These are phyloP conservation scores for Hypoxylon sp. DNA, from an alignment of 2,329 filamentous ascomycete genomes.

Conservation along the genomic window DNA sequence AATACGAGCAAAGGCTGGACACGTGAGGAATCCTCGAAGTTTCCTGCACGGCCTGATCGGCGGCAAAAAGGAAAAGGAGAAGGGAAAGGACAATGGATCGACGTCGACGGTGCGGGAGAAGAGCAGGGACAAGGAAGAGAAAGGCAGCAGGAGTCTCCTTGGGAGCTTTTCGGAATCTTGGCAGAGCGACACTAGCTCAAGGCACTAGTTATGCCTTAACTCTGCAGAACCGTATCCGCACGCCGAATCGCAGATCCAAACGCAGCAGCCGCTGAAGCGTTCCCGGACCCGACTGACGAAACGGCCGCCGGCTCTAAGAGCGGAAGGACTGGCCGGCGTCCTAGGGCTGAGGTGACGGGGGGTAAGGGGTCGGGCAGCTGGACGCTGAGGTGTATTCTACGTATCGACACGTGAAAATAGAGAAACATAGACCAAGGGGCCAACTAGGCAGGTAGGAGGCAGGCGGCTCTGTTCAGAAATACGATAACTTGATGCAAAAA, in stretches of 20 bases:
- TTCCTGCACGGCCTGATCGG: conserved; percentile 60
- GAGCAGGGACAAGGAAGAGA: conserved; percentile 50
- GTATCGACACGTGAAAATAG: conserved; percentile 10
- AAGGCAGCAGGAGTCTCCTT: conserved; percentile 45
- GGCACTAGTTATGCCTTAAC: conserved; percentile 51
- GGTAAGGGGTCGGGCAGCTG: not conserved
- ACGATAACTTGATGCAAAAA: conserved; percentile 4
- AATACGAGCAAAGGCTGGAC: conserved; percentile 53
- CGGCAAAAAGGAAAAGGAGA: conserved; percentile 49
- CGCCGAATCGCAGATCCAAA: conserved; percentile 16
- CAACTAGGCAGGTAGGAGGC: not conserved
- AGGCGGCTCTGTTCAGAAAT: conserved; percentile 3
- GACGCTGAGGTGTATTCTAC: not conserved
- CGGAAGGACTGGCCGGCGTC: conserved; percentile 6
- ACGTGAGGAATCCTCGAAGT: conserved; percentile 55
- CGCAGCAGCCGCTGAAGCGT: conserved; percentile 7
- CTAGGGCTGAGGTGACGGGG: conserved; percentile 17
- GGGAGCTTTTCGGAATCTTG: conserved; percentile 50
- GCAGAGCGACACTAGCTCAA: conserved; percentile 51
- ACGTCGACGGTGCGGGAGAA: conserved; percentile 47
- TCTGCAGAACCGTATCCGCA: conserved; percentile 24
- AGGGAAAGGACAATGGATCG: conserved; percentile 26
- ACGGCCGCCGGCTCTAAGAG: conserved; percentile 9
- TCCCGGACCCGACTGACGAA: conserved; percentile 29
- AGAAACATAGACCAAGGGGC: conserved; percentile 23